phyloP scores from a whole-genome alignment of 2,329 filamentous ascomycete species.

The Hypomyces perniciosus region DNA sequence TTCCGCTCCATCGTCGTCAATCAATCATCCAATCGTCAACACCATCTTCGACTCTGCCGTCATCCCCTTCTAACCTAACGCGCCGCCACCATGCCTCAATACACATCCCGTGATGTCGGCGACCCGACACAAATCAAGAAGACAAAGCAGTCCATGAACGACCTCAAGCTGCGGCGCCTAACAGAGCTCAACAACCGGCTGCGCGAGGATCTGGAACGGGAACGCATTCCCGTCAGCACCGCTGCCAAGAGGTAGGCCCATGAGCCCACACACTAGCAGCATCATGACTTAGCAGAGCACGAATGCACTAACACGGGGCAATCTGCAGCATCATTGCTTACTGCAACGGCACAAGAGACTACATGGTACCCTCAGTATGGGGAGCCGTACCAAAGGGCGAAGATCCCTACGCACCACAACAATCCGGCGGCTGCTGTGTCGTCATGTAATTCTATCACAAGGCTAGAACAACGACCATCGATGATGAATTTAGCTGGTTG shows the following conservation, averaged over 20 bases:
- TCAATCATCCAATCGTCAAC: constrained; percentile 5
- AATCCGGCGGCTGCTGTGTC: constrained; percentile 85
- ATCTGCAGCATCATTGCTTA: constrained; percentile 82
- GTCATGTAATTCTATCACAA: constrained; percentile 64
- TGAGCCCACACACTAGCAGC: not conserved
- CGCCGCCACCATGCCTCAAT: constrained; percentile 52
- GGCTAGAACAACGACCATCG: constrained; percentile 15
- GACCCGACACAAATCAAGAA: constrained; percentile 69
- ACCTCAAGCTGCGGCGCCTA: constrained; percentile 91
- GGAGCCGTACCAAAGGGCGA: constrained; percentile 89
- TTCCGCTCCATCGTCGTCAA: constrained; percentile 12
- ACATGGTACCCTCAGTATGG: constrained; percentile 98
- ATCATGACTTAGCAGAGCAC: not conserved
- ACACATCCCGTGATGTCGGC: constrained; percentile 61
- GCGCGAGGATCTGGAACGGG: constrained; percentile 91
- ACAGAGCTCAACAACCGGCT: constrained; percentile 95
- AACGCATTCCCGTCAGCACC: constrained; percentile 92
- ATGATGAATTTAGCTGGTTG: constrained; percentile 20
- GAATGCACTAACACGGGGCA: constrained; percentile 3
- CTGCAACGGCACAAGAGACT: constrained; percentile 96
- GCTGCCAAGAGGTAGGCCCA: constrained; percentile 73
- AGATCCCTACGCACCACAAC: constrained; percentile 96
- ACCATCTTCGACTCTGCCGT: constrained; percentile 3
- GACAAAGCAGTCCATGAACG: constrained; percentile 99
- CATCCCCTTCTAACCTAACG: constrained; percentile 6